Conservation (phyloP, 192 early-diverging fungal genomes). For the Linnemannia hyalina region DNA sequence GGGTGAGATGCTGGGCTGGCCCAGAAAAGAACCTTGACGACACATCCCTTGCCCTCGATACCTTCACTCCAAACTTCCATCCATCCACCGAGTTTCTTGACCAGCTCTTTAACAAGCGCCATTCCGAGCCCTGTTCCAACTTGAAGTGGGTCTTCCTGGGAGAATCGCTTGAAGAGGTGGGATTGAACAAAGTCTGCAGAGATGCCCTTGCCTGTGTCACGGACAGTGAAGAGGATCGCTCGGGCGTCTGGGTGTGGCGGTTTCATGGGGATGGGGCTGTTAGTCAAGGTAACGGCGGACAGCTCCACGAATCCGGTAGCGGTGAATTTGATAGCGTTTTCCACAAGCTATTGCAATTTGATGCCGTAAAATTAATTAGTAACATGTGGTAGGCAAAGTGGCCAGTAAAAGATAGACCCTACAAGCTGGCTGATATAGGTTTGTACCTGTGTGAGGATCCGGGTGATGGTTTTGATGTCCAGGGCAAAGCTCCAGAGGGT, state of each 20-base stretch:
- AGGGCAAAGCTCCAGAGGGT: slow-evolving; percentile 34
- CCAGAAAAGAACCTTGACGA: slow-evolving; percentile 52
- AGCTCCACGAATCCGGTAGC: slow-evolving; percentile 63
- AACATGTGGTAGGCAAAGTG: not conserved
- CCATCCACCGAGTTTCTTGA: slow-evolving; percentile 60
- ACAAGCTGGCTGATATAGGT: not conserved
- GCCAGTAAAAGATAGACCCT: no score
- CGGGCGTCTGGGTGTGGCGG: slow-evolving; percentile 32
- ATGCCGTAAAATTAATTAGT: not conserved
- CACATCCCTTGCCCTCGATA: slow-evolving; percentile 53
- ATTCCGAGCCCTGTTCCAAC: slow-evolving; percentile 67
- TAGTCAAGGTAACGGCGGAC: slow-evolving; percentile 34
- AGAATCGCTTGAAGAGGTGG: slow-evolving; percentile 61
- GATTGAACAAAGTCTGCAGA: slow-evolving; percentile 60
- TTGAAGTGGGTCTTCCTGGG: slow-evolving; percentile 66
- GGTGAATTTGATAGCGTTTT: slow-evolving; percentile 69
- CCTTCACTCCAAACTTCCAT: slow-evolving; percentile 62
- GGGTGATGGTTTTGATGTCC: slow-evolving; percentile 33
- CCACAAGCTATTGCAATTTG: slow-evolving; percentile 31
- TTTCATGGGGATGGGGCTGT: slow-evolving; percentile 22
- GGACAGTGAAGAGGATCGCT: slow-evolving; percentile 60
- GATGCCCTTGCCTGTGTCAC: slow-evolving; percentile 67
- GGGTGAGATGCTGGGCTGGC: slow-evolving; percentile 25
- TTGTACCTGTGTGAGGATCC: slow-evolving; percentile 42
- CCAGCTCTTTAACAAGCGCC: slow-evolving; percentile 59